Percentiles rank a stretch among this genome's conserved stretches.
phyloP scores from a whole-genome alignment of 2,329 filamentous ascomycete species.

The Nemania serpens region DNA sequence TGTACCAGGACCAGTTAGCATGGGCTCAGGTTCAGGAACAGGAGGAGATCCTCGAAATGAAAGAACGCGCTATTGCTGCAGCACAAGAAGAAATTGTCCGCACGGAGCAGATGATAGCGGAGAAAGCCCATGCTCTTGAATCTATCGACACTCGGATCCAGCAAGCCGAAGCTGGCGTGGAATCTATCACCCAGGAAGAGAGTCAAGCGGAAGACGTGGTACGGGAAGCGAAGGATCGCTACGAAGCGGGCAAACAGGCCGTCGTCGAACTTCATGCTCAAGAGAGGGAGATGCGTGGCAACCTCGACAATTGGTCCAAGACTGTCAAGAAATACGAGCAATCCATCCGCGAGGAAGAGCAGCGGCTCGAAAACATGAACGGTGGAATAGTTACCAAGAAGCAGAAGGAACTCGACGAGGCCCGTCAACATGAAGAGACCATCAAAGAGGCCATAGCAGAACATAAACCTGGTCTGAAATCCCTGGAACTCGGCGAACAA shows the following conservation, averaged over 20 bases:
- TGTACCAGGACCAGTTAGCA: slow-evolving; percentile 70
- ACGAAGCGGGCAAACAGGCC: slow-evolving; percentile 57
- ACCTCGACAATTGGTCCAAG: slow-evolving; percentile 58
- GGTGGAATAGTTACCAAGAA: slow-evolving; percentile 71
- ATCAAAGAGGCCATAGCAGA: slow-evolving; percentile 43
- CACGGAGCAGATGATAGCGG: slow-evolving; percentile 42
- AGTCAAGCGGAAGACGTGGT: slow-evolving; percentile 52
- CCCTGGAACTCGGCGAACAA: slow-evolving; percentile 37
- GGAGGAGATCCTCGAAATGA: slow-evolving; percentile 58
- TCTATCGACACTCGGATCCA: slow-evolving; percentile 51
- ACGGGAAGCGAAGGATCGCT: slow-evolving; percentile 55
- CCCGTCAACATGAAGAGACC: slow-evolving; percentile 54
- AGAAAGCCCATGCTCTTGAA: slow-evolving; percentile 56
- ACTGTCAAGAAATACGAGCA: slow-evolving; percentile 51
- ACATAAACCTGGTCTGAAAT: slow-evolving; percentile 33
- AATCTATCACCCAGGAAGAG: slow-evolving; percentile 52
- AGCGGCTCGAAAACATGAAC: slow-evolving; percentile 68
- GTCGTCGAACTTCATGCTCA: slow-evolving; percentile 61
- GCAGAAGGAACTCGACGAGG: slow-evolving; percentile 61
- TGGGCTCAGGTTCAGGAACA: slow-evolving; percentile 86
- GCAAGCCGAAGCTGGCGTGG: slow-evolving; percentile 46
- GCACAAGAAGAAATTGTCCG: slow-evolving; percentile 45
- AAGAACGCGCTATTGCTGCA: slow-evolving; percentile 36
- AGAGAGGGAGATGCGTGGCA: slow-evolving; percentile 67
- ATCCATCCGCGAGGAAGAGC: slow-evolving; percentile 60